These are phyloP conservation scores for Colletotrichum tabaci DNA, from an alignment of 2,329 filamentous ascomycete genomes.

Conservation along the genomic window DNA sequence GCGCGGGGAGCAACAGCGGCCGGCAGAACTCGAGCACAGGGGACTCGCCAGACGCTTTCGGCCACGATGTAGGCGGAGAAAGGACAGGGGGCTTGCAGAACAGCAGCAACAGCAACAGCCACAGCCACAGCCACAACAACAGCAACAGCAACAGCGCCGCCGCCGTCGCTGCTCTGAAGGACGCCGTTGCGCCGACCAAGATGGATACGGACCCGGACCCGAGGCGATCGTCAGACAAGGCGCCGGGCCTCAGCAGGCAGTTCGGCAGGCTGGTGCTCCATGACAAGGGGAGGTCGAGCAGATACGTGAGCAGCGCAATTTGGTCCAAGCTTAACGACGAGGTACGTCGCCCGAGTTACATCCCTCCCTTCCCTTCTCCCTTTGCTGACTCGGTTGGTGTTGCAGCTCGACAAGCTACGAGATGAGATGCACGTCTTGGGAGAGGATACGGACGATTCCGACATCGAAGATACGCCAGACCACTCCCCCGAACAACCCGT, in stretches of 20 bases:
- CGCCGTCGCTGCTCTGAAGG: not conserved
- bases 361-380: slow-evolving; percentile 32
- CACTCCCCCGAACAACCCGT: slow-evolving; percentile 54
- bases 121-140: too few species aligned
- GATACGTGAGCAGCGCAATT: slow-evolving; percentile 84
- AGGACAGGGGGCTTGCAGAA: slow-evolving; percentile 30
- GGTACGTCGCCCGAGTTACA: slow-evolving; percentile 58
- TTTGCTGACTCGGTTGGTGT: slow-evolving; percentile 32
- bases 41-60: slow-evolving; percentile 50
- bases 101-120: too few species aligned
- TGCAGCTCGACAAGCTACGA: slow-evolving; percentile 60
- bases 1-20: slow-evolving; percentile 40
- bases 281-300: slow-evolving; percentile 75
- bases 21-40: slow-evolving; percentile 45
- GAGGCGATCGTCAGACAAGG: slow-evolving; percentile 40
- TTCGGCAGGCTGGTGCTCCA: slow-evolving; percentile 80
- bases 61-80: slow-evolving; percentile 38
- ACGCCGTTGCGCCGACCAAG: not conserved
- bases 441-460: slow-evolving; percentile 71
- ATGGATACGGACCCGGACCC: slow-evolving; percentile 45
- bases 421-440: slow-evolving; percentile 53
- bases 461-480: slow-evolving; percentile 70
- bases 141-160: too few species aligned
- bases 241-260: slow-evolving; percentile 59
- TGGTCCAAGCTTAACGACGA: slow-evolving; percentile 84